Conservation (phyloP, 345 rosid species). For the Eucalyptus virginea region DNA sequence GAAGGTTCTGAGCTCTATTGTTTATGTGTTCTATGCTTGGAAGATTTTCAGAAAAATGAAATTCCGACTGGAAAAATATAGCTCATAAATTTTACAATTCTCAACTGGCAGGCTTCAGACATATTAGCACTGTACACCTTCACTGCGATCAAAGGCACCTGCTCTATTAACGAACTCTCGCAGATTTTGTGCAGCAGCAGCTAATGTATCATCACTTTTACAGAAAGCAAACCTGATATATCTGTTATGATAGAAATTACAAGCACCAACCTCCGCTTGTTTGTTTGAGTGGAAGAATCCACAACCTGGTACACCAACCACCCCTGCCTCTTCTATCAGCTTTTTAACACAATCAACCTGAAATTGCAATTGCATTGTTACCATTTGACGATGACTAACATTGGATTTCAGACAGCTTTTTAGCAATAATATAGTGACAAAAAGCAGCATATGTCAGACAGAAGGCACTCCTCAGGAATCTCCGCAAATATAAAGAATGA, state of each 20-base stretch:
- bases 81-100: neutral
- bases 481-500: too few relatives aligned
- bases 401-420: too few relatives aligned
- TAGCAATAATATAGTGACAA: too few relatives aligned
- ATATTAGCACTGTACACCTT: neutral
- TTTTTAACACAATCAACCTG: constrained; percentile 36
- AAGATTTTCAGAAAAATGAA: neutral
- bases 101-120: neutral
- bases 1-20: neutral
- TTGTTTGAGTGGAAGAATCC: constrained; percentile 28
- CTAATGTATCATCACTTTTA: constrained; percentile 31
- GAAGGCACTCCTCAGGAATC: too few relatives aligned
- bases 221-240: constrained; percentile 54
- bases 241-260: constrained; percentile 6
- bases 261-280: neutral
- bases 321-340: constrained; percentile 36
- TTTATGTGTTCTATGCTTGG: neutral
- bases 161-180: neutral
- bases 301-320: constrained; percentile 45
- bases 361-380: neutral
- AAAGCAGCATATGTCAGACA: too few relatives aligned
- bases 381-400: too few relatives aligned
- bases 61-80: neutral
- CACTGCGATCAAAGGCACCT: neutral
- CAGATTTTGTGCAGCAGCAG: constrained; percentile 31